A percentile compares a stretch with the other conserved stretches of the same genome.
phyloP scores from a whole-genome alignment of 148 eudicot species.

The Rhododendron henanense region DNA sequence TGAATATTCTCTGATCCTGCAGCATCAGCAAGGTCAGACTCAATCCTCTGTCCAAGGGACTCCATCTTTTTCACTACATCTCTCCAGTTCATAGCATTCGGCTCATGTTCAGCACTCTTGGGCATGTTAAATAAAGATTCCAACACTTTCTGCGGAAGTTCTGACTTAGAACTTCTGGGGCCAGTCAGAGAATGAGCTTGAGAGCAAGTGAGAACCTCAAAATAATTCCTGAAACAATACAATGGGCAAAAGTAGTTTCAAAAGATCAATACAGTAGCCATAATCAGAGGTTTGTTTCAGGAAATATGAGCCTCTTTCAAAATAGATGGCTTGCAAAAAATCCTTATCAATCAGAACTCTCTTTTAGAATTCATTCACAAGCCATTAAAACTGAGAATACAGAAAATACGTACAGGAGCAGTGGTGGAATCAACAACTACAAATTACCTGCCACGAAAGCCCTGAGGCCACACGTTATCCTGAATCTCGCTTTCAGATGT shows the following conservation, averaged over 20 bases:
- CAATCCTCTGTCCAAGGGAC: constrained; percentile 65
- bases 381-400: background rate
- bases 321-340: background rate
- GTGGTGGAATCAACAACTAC: background rate
- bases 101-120: constrained; percentile 62
- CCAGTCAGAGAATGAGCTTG: constrained; percentile 27
- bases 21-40: constrained; percentile 33
- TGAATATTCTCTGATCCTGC: constrained; percentile 25
- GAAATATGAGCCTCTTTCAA: background rate
- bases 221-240: constrained; percentile 53
- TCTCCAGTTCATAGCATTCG: constrained; percentile 81
- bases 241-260: background rate
- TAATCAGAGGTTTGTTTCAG: background rate
- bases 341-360: background rate
- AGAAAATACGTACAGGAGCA: background rate
- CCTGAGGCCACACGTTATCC: constrained; percentile 37
- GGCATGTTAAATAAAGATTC: constrained; percentile 72
- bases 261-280: background rate
- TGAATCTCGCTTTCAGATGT: constrained; percentile 62
- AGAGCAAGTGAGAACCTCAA: constrained; percentile 49
- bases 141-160: constrained; percentile 67
- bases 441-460: constrained; percentile 55
- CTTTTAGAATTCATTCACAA: background rate
- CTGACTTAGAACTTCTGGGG: constrained; percentile 30
- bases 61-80: constrained; percentile 76